A percentile compares a stretch with the other conserved stretches of the same genome.
phyloP scores from a whole-genome alignment of 495 filamentous ascomycete genomes.

The Penicillium simplicissimum region DNA sequence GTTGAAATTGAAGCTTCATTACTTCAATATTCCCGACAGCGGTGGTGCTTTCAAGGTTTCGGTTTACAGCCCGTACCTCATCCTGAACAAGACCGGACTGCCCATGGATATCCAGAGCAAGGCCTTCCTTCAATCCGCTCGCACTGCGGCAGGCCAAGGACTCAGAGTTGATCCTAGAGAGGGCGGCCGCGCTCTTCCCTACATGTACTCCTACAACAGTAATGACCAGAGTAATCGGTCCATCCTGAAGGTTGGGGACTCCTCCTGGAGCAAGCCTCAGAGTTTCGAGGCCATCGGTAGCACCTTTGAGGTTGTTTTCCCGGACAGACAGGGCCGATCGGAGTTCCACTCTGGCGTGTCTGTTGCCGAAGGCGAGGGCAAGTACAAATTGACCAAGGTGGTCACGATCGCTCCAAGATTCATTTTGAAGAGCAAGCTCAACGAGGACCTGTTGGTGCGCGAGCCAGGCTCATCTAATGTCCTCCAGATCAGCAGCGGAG shows the following conservation, averaged over 20 bases:
- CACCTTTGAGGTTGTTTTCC: slow-evolving; percentile 78
- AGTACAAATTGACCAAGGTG: slow-evolving; percentile 95
- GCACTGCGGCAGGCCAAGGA: slow-evolving; percentile 76
- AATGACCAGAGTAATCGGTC: slow-evolving; percentile 90
- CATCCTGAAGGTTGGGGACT: slow-evolving; percentile 81
- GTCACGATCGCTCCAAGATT: slow-evolving; percentile 93
- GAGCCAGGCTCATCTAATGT: slow-evolving; percentile 86
- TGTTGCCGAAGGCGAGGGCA: slow-evolving; percentile 87
- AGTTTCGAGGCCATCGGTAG: slow-evolving; percentile 99
- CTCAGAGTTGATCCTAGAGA: slow-evolving; percentile 53
- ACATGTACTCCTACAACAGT: slow-evolving; percentile 91
- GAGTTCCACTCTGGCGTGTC: slow-evolving; percentile 90
- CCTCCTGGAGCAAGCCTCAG: slow-evolving; percentile 93
- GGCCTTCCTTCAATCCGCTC: slow-evolving; percentile 76
- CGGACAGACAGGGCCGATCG: slow-evolving; percentile 64
- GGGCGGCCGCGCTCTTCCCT: slow-evolving; percentile 66
- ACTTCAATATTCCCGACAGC: slow-evolving; percentile 87
- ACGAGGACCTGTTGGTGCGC: slow-evolving; percentile 82
- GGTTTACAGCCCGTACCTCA: slow-evolving; percentile 88
- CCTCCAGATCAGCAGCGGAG: slow-evolving; percentile 70
- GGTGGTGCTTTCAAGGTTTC: slow-evolving; percentile 96
- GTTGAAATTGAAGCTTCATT: slow-evolving; percentile 83
- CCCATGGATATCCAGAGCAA: slow-evolving; percentile 88
- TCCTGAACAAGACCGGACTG: slow-evolving; percentile 93
- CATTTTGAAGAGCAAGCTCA: slow-evolving; percentile 88